Base-by-base conservation (phyloP, 164 flowering plant genomes). In the Berberis thunbergii region DNA sequence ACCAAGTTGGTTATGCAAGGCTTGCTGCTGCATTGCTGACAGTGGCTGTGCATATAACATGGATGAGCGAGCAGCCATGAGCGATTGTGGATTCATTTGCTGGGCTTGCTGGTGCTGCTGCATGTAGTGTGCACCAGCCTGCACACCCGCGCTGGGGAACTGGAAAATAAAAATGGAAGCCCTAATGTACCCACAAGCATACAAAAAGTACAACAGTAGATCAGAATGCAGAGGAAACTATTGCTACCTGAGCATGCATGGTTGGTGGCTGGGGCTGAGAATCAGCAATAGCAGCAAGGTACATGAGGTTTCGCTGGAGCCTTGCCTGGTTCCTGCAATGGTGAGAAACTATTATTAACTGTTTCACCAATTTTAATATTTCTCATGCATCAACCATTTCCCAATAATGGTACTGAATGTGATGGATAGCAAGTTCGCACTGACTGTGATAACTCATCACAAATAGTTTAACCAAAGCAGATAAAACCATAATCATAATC, bases 201-300 rank as follows among this genome's bases (percentile, higher is more conserved):
- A 52, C n/a, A 12, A 7, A 10, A 1, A 11, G 4, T 6, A 52
- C n/a, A 52, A 7, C n/a, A 7, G n/a, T 10, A 52, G 3, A 38
- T 56, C 2, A 1, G 45, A 1, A 57, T 41, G 12, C 45, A 2
- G 60, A 41, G 42, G 45, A 50, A 61, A 2, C 9, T 41, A 57
- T 41, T 26, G 4, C 10, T 72, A 91, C 97, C 98, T 87, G 98
- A 67, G 84, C 52, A 70, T 87, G 96, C 81, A 89, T 62, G 62
- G 81, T 61, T 3, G 94, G 84, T 9, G 88, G 91, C 59, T 87
- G 96, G 41, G 98, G 96, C 58, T 92, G 98, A 65, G 95, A 86
- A 81, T 92, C 98, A 64, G 98, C 96, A 74, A 92, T 89, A 6
- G 98, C 98, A 63, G 98, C 98, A 62, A 92, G 78, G 75, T 92